Evolutionary conservation across 257 asterid genomes (phyloP).

Genomic region (Penstemon davidsonii): DNA sequence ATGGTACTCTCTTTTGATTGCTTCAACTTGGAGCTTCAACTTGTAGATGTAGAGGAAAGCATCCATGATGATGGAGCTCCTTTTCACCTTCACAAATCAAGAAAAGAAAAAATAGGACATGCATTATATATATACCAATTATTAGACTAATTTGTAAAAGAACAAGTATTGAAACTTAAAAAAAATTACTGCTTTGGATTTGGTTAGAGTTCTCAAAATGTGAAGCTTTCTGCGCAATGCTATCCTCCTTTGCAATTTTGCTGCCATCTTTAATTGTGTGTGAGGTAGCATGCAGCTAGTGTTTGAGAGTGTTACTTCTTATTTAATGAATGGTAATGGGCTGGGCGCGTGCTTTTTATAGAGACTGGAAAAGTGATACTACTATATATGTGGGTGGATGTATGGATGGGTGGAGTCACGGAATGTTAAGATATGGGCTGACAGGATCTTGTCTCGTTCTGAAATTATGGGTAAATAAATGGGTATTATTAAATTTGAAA

Average conservation of each 20-base stretch:
- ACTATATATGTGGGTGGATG: constrained; percentile 4
- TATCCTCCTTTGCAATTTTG: constrained; percentile 44
- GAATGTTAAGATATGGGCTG: constrained; percentile 52
- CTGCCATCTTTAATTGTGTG: constrained; percentile 32
- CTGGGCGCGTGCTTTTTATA: constrained; percentile 37
- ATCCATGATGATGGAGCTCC: constrained; percentile 57
- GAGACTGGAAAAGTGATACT: constrained; percentile 26
- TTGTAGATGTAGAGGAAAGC: constrained; percentile 63
- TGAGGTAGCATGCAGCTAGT: not conserved
- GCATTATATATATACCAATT: not conserved
- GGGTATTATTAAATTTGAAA: constrained; percentile 28
- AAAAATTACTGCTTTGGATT: constrained; percentile 66
- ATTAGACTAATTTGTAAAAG: not conserved
- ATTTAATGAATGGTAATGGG: not conserved
- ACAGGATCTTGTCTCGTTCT: constrained; percentile 37
- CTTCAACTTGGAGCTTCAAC: constrained; percentile 66
- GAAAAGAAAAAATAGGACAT: not conserved
- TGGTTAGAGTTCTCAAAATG: constrained; percentile 48
- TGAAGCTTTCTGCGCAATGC: constrained; percentile 57
- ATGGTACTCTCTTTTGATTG: constrained; percentile 57
- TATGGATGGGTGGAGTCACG: constrained; percentile 43
- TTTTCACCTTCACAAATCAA: constrained; percentile 47
- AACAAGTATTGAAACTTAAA: not conserved
- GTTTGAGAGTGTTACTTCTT: not conserved
- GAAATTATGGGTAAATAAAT: constrained; percentile 11